phyloP scores from a whole-genome alignment of 2,329 filamentous ascomycete genomes.

The Graphiopsis chlorocephala region DNA sequence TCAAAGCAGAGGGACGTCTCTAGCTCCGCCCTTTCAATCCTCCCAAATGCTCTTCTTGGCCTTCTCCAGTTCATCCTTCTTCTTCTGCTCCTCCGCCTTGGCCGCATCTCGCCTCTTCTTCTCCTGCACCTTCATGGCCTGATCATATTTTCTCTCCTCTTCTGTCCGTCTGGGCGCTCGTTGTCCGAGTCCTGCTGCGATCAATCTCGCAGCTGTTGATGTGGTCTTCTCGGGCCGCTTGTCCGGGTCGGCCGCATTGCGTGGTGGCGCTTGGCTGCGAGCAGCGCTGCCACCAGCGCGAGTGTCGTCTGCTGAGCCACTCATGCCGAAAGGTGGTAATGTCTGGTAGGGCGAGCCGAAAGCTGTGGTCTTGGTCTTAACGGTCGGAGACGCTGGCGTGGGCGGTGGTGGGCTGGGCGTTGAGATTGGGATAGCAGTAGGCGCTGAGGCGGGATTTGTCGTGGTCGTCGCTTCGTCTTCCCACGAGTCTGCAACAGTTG shows the following conservation, averaged over 20 bases:
- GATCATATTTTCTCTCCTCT: constrained; percentile 84
- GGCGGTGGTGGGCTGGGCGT: constrained; percentile 59
- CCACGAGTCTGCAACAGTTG: constrained; percentile 63
- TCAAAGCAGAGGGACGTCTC: background rate
- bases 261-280: background rate
- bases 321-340: constrained; percentile 26
- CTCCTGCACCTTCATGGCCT: constrained; percentile 78
- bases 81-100: constrained; percentile 61
- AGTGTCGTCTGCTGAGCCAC: constrained; percentile 21
- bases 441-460: constrained; percentile 30
- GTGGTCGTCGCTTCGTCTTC: constrained; percentile 61
- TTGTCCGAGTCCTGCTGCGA: constrained; percentile 82
- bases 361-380: constrained; percentile 19
- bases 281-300: constrained; percentile 4
- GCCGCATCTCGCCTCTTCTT: constrained; percentile 72
- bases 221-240: constrained; percentile 82
- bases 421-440: constrained; percentile 28
- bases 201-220: constrained; percentile 83
- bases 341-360: constrained; percentile 24
- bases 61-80: constrained; percentile 64
- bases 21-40: constrained; percentile 40
- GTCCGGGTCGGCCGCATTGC: constrained; percentile 20
- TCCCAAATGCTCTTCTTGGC: constrained; percentile 89
- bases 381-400: constrained; percentile 61
- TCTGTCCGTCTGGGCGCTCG: constrained; percentile 78